phyloP scores from a whole-genome alignment of 139 green algal genomes.

The Auxenochlorella pyrenoidosa region DNA sequence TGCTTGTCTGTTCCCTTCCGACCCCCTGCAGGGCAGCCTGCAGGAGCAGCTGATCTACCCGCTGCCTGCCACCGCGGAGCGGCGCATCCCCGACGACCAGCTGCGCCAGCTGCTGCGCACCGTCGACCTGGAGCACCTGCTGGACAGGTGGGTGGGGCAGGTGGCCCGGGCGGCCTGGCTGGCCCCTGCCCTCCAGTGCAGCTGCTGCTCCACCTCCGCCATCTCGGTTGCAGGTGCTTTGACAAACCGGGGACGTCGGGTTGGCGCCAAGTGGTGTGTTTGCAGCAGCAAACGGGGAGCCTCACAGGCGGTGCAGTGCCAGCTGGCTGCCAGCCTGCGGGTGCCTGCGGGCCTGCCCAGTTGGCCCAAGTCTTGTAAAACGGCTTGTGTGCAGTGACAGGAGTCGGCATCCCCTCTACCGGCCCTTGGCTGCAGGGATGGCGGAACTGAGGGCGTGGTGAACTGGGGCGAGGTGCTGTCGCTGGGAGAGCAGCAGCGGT shows the following conservation, averaged over 20 bases:
- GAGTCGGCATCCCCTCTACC: too few species aligned
- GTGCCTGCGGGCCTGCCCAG: too few species aligned
- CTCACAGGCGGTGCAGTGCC: too few species aligned
- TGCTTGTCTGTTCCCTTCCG: background rate
- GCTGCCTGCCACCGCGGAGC: conserved; percentile 31
- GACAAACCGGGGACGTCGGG: too few species aligned
- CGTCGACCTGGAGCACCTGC: conserved; percentile 74
- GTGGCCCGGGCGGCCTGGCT: too few species aligned
- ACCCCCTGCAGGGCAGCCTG: conserved; percentile 58
- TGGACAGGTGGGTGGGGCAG: conserved; percentile 48
- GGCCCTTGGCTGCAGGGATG: background rate
- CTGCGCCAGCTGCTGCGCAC: conserved; percentile 59
- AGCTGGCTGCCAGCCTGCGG: too few species aligned
- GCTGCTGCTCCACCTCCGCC: too few species aligned
- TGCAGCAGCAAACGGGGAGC: background rate
- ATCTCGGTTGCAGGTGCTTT: too few species aligned
- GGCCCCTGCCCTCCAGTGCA: too few species aligned
- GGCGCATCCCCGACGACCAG: conserved; percentile 39
- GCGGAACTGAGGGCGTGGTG: conserved; percentile 26
- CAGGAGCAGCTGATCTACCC: conserved; percentile 83
- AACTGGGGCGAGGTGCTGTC: conserved; percentile 71
- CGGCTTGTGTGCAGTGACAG: too few species aligned
- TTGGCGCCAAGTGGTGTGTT: too few species aligned
- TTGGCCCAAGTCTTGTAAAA: too few species aligned
- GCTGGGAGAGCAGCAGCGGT: conserved; percentile 80